Percentiles rank a stretch among this genome's conserved stretches.
Evolutionary conservation across 2,329 filamentous ascomycete species (phyloP).

Genomic region (Pleurostoma richardsiae): DNA sequence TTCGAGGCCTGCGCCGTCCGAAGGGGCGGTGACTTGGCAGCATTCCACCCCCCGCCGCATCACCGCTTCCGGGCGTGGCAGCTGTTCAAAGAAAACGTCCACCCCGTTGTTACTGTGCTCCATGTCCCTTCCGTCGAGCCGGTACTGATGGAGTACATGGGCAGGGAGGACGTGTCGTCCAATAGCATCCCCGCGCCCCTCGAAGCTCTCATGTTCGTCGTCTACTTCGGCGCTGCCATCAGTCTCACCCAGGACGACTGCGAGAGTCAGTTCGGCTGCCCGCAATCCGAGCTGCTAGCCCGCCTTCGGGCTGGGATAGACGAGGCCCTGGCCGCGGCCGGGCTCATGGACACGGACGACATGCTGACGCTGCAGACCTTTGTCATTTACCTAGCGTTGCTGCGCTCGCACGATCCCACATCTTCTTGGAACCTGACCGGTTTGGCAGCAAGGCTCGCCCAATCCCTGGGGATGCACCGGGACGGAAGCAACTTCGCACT

Average conservation of each 20-base stretch:
- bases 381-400: constrained; percentile 47
- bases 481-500: constrained; percentile 40
- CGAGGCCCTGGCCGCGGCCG: constrained; percentile 51
- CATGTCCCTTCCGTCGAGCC: constrained; percentile 2
- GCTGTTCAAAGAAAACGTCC: no score
- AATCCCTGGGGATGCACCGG: constrained; percentile 33
- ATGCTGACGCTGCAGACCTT: constrained; percentile 54
- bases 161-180: not conserved
- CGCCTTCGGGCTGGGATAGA: constrained; percentile 38
- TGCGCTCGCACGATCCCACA: constrained; percentile 42
- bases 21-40: no score
- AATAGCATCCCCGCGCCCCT: constrained; percentile 20
- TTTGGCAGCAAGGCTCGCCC: constrained; percentile 38
- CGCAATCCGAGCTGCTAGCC: not conserved
- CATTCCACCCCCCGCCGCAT: no score
- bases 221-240: constrained; percentile 22
- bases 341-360: constrained; percentile 53
- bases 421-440: constrained; percentile 44
- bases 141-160: not conserved
- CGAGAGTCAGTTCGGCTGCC: not conserved
- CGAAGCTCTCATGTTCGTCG: constrained; percentile 40
- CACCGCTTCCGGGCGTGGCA: no score
- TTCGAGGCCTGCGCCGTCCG: no score
- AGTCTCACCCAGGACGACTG: constrained; percentile 31
- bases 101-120: not conserved